Evolutionary conservation across 345 rosid genomes (phyloP).

Genomic region (Acer campestre): DNA sequence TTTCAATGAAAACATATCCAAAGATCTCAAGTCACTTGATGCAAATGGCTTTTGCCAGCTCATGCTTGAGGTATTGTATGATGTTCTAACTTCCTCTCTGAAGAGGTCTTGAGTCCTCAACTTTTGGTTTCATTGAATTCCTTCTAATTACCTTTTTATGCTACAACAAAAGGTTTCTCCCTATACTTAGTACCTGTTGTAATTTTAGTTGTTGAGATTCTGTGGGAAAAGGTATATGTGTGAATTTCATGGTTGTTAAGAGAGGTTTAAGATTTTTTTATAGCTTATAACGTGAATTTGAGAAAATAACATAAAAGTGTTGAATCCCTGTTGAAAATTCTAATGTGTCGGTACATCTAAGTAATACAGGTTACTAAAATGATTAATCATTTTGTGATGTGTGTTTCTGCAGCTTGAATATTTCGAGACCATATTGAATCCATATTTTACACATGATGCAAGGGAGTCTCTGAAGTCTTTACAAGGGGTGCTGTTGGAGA

Average conservation of each 20-base stretch:
- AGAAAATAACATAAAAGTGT: background rate
- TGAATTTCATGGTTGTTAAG: background rate
- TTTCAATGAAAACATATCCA: conserved; percentile 67
- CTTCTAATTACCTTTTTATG: background rate
- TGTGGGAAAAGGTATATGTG: background rate
- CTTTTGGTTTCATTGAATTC: conserved; percentile 3
- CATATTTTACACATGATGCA: conserved; percentile 79
- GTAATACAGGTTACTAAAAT: conserved; percentile 6
- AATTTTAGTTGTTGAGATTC: background rate
- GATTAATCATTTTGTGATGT: conserved; percentile 15
- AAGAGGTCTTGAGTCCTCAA: conserved; percentile 8
- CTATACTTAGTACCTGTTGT: background rate
- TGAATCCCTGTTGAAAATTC: background rate
- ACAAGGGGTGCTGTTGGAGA: conserved; percentile 86
- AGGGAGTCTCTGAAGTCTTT: conserved; percentile 75
- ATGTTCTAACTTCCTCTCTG: conserved; percentile 6
- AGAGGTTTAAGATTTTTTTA: background rate
- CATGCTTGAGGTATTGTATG: conserved; percentile 83
- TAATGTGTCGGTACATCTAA: background rate
- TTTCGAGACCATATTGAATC: conserved; percentile 80
- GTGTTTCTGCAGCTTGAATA: conserved; percentile 84
- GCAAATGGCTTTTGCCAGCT: conserved; percentile 98
- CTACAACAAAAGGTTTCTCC: background rate
- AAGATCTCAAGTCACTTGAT: conserved; percentile 71
- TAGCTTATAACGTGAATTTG: background rate